A percentile compares a stretch with the other conserved stretches of the same genome.
These are phyloP conservation scores for Theobroma cacao DNA, from an alignment of 345 rosid genomes.

Conservation along the genomic window DNA sequence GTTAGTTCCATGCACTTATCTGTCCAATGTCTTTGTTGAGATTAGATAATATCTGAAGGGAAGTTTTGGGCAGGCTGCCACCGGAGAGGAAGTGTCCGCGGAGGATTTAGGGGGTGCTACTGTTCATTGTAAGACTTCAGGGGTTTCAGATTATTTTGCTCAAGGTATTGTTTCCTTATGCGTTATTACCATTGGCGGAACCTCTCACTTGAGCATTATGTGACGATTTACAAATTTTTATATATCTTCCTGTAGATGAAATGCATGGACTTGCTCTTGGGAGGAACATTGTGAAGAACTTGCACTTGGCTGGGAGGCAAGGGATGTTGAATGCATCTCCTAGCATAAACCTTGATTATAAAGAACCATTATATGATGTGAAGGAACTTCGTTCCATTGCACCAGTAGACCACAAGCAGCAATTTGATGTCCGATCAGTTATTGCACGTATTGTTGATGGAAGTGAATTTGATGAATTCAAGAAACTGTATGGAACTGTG, in stretches of 20 bases:
- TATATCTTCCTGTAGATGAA: slow-evolving; percentile 63
- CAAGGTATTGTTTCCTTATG: slow-evolving; percentile 52
- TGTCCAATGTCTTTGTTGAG: slow-evolving; percentile 11
- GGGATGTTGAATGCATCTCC: slow-evolving; percentile 35
- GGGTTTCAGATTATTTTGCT: slow-evolving; percentile 96
- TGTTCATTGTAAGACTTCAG: slow-evolving; percentile 89
- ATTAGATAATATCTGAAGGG: slow-evolving; percentile 23
- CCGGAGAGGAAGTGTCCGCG: slow-evolving; percentile 93
- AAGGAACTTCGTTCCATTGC: slow-evolving; percentile 89
- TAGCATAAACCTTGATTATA: slow-evolving; percentile 34
- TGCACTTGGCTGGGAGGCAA: slow-evolving; percentile 77
- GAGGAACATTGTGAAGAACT: slow-evolving; percentile 85
- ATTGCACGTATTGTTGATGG: slow-evolving; percentile 94
- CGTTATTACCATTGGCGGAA: not conserved
- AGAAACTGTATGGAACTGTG: slow-evolving; percentile 92
- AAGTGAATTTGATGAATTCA: slow-evolving; percentile 96
- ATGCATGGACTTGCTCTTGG: slow-evolving; percentile 92
- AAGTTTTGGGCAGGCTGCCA: slow-evolving; percentile 84
- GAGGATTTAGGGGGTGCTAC: slow-evolving; percentile 92
- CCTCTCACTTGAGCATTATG: not conserved
- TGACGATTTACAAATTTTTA: not conserved
- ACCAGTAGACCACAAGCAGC: slow-evolving; percentile 84
- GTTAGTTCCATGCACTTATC: slow-evolving; percentile 33
- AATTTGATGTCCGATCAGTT: slow-evolving; percentile 86
- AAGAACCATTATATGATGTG: slow-evolving; percentile 77